A percentile compares a stretch with the other conserved stretches of the same genome.
These are phyloP conservation scores for Jatropha multifida DNA, from an alignment of 441 rosid genomes.

Conservation along the genomic window DNA sequence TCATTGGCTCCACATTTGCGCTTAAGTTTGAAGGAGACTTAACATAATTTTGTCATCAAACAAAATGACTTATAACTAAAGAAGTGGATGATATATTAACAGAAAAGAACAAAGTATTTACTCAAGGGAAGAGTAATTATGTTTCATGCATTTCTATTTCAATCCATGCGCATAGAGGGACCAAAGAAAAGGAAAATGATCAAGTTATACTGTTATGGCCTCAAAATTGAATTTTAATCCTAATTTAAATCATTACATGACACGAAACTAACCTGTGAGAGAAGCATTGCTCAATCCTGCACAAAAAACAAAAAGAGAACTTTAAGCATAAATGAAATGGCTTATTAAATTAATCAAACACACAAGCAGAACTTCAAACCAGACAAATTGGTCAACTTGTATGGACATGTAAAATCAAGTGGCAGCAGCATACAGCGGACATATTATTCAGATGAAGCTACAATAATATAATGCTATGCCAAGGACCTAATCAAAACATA, in stretches of 20 bases:
- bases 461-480: not conserved
- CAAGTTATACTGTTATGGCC: not conserved
- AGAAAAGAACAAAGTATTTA: not conserved
- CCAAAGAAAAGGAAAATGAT: conserved; percentile 2
- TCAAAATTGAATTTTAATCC: not conserved
- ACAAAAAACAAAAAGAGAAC: conserved; percentile 20
- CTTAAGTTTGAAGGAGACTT: not conserved
- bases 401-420: not conserved
- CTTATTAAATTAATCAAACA: not conserved
- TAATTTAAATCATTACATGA: not conserved
- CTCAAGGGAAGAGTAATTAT: not conserved
- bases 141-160: not conserved
- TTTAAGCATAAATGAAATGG: not conserved
- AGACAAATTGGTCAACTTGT: conserved; percentile 5
- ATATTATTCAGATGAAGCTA: not conserved
- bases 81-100: not conserved
- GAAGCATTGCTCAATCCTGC: conserved; percentile 80
- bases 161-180: not conserved
- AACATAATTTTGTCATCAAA: not conserved
- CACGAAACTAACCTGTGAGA: conserved; percentile 55
- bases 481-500: not conserved
- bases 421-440: not conserved
- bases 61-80: not conserved
- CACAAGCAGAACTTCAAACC: not conserved
- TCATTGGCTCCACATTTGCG: not conserved